A percentile compares a stretch with the other conserved stretches of the same genome.
These are phyloP conservation scores for Populus ilicifolia DNA, from an alignment of 345 rosid species.

Conservation along the genomic window DNA sequence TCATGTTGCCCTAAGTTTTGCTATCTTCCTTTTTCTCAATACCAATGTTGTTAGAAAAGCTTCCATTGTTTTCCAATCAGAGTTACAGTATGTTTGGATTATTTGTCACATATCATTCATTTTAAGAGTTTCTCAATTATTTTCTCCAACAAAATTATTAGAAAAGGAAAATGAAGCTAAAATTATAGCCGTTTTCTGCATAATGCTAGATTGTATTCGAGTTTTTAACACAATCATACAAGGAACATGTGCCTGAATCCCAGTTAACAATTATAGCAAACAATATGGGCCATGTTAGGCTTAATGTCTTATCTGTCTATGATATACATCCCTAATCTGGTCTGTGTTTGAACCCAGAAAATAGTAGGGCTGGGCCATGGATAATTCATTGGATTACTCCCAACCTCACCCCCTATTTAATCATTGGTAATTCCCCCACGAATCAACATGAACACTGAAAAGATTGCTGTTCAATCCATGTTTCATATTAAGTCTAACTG, in stretches of 20 bases:
- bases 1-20: slow-evolving; percentile 2
- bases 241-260: background rate
- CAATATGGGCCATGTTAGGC: background rate
- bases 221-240: background rate
- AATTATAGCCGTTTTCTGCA: too few relatives aligned
- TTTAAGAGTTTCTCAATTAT: background rate
- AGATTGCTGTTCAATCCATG: too few relatives aligned
- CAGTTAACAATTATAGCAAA: background rate
- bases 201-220: background rate
- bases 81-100: background rate
- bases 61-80: background rate
- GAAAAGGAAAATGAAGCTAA: background rate
- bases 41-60: background rate
- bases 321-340: background rate
- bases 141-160: background rate
- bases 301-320: background rate
- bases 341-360: background rate
- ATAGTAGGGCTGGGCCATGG: background rate
- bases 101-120: background rate
- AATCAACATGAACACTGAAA: too few relatives aligned
- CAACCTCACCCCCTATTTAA: background rate
- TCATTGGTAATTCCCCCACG: too few relatives aligned
- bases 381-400: background rate
- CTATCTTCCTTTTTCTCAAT: background rate
- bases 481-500: too few relatives aligned